Evolutionary conservation across 495 filamentous ascomycete species (phyloP).

Genomic region (Podospora comata): DNA sequence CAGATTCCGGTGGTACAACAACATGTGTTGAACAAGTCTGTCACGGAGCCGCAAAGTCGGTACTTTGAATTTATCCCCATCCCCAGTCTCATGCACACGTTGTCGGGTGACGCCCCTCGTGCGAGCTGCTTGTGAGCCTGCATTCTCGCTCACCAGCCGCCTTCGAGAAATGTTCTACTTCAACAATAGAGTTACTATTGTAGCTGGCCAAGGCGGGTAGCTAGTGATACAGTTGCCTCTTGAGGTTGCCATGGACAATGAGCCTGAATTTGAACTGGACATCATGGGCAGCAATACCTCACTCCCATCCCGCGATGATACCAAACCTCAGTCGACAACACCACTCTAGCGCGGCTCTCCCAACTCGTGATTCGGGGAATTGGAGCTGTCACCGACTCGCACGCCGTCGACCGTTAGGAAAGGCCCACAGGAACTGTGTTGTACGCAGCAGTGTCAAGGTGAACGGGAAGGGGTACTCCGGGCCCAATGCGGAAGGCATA

Average conservation of each 20-base stretch:
- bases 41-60: neutral
- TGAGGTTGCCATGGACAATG: neutral
- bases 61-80: conserved; percentile 9
- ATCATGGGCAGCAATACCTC: neutral
- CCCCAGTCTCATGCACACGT: conserved; percentile 1
- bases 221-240: neutral
- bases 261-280: conserved; percentile 2
- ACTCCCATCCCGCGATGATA: neutral
- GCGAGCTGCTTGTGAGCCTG: neutral
- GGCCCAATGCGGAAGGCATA: conserved; percentile 15
- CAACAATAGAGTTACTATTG: neutral
- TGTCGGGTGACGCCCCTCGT: conserved; percentile 5
- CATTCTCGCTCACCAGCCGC: neutral
- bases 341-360: neutral
- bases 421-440: neutral
- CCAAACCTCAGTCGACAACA: neutral
- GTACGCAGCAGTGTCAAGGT: neutral
- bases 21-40: neutral
- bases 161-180: neutral
- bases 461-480: neutral
- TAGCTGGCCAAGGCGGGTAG: neutral
- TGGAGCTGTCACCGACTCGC: neutral
- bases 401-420: neutral
- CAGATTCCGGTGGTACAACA: neutral
- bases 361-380: neutral